These are phyloP conservation scores for Streptanthus diversifolius DNA, from an alignment of 345 rosid species.

Conservation along the genomic window DNA sequence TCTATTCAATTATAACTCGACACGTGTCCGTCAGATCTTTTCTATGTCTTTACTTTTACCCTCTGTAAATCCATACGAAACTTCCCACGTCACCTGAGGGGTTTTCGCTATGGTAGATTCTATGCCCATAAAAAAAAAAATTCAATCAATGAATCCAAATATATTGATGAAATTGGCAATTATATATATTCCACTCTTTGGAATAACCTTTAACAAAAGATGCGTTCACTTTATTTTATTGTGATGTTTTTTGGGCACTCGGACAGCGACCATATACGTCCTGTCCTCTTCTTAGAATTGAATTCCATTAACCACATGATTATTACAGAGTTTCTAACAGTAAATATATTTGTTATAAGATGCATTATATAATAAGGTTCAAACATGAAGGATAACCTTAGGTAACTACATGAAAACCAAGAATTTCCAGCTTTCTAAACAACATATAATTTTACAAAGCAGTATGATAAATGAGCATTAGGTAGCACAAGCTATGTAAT, in stretches of 20 bases:
- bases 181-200: background rate
- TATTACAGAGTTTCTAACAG: background rate
- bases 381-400: background rate
- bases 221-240: background rate
- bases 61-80: conserved; percentile 24
- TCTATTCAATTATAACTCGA: conserved; percentile 11
- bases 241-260: background rate
- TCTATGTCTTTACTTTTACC: background rate
- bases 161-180: background rate
- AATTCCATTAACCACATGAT: background rate
- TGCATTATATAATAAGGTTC: background rate
- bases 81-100: conserved; percentile 28
- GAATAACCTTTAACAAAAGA: conserved; percentile 12
- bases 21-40: conserved; percentile 17
- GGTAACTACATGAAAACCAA: background rate
- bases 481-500: background rate
- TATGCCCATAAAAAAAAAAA: background rate
- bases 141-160: conserved; percentile 1
- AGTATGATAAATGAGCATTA: background rate
- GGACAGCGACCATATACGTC: background rate
- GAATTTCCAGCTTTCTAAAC: background rate
- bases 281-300: background rate
- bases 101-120: background rate
- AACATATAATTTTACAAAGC: background rate
- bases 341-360: background rate